Evolutionary conservation across 2,329 filamentous ascomycete genomes (phyloP), one percentile per base, ranked within the genome.

Genomic region (Fusarium newnesense): DNA sequence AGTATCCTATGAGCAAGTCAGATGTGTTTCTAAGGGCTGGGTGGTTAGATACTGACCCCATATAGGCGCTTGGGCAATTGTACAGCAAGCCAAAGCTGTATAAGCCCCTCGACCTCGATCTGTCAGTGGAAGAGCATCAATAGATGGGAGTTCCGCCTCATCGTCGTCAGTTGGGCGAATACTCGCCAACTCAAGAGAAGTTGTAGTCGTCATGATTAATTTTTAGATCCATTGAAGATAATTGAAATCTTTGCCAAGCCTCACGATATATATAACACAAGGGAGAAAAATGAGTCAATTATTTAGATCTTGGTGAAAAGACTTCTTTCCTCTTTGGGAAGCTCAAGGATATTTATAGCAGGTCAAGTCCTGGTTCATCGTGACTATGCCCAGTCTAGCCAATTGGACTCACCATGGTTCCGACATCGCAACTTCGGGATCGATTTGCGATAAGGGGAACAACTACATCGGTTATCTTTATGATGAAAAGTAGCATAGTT

Each of bases 31-130:
- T 7, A 18, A 15, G 12, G n/a, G 15, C 9, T 12, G 11, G 7
- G 19, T 12, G 9, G 18, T 7, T 12, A 5, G 4, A 24, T 5
- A 42, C 54, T n/a, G 72, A 74, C 79, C 79, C 79, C 79, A 81
- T n/a, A 81, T 80, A 4, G 79, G 79, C 32, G 76, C 78, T 61
- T 81, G 79, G 4, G 79, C 79, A 34, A 78, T 63, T 4, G 78
- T 80, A 30, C 79, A 81, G 18, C 79, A 81, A 37, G 73, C 73
- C 26, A 81, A 67, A 37, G 78, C 78, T 8, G 67, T 43, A 54
- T 81, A 80, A 11, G 79, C 79, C 19, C 71, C 76, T 11, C 72
- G 75, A 7, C 79, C 79, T 32, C 70, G 74, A 40, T 81, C 79
- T 4, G 77, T 77, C 5, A 78, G 79, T n/a, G 78, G 79, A 18